Base-by-base conservation (phyloP, 73 alveolate genomes). In the Paramecium caudatum region DNA sequence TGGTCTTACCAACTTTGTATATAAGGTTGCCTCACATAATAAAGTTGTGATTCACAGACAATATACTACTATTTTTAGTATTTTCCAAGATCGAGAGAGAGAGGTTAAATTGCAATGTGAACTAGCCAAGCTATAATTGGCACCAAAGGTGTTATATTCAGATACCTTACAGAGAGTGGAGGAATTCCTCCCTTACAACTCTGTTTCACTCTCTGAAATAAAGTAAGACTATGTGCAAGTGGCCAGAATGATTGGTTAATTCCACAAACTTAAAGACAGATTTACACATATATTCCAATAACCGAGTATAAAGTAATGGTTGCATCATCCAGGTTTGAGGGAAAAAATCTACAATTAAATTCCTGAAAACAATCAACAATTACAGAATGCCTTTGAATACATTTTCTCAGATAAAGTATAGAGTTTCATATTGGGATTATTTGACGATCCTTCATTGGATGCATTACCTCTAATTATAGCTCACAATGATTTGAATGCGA, bases 231-330 rank as follows among this genome's bases (percentile, higher is more conserved):
- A 74, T 10, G 16, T 74, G 1, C 33, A 74, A 47, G 65, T 74
- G 19, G 88, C 88, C 16, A 43, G 47, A 13, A 19, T 74, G 68
- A 63, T 74, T 74, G 88, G 88, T 74, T 23, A 45, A 37, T 74
- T 74, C 88, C 88, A 74, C 65, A 74, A 74, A 74, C 23, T 74
- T 13, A 74, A 30, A 37, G 43, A 74, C n/a, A 55, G 80, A 41
- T 30, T 27, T 41, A 47, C 43, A 8, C 37, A 37, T 34, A 45
- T 27, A 16, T 41, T 74, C 19, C 43, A 74, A 36, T 23, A 36
- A 6, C 83, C 88, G 17, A 21, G 43, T 21, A 74, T 74, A 15
- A 13, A 74, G 17, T 37, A 41, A 21, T 21, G 65, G 43, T 74
- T 74, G 10, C 17, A 37, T 17, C 16, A 41, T 41, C 16, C 15